A percentile compares a stretch with the other conserved stretches of the same genome.
These are phyloP conservation scores for Hanseniaspora singularis DNA, from an alignment of 805 yeast genomes.

Conservation along the genomic window DNA sequence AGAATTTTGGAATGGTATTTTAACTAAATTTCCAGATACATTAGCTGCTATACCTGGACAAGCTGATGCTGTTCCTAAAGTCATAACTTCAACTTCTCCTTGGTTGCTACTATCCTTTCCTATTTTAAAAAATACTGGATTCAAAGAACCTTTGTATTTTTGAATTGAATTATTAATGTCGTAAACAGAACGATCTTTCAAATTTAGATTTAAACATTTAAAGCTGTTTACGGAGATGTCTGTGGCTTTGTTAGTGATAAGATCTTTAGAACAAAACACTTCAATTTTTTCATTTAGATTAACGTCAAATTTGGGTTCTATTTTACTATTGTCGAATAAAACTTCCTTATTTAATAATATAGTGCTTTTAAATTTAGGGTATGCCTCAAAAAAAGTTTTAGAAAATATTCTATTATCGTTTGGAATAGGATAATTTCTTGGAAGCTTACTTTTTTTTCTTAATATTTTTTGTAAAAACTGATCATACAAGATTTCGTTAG, in stretches of 20 bases:
- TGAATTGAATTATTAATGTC: neutral
- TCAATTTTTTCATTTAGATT: neutral
- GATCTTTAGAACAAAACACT: neutral
- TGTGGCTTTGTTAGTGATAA: neutral
- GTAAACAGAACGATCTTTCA: neutral
- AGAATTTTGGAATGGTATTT: constrained; percentile 42
- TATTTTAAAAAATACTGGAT: neutral
- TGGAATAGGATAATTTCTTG: constrained; percentile 33
- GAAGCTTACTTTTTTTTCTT: constrained; percentile 45
- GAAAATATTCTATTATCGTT: constrained; percentile 24
- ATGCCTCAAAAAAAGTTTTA: constrained; percentile 26
- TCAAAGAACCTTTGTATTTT: neutral
- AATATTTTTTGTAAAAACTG: constrained; percentile 43
- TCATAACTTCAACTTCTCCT: constrained; percentile 42
- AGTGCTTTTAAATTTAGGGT: constrained; percentile 17
- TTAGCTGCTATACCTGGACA: constrained; percentile 75
- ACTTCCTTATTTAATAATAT: neutral
- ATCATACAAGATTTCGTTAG: constrained; percentile 48
- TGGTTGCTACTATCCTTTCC: too few relatives aligned
- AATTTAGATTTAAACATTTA: neutral
- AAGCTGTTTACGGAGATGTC: neutral
- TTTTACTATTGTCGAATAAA: neutral
- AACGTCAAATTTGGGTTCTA: neutral
- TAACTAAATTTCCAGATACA: constrained; percentile 66
- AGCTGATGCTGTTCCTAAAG: constrained; percentile 90